Percentiles rank a stretch among this genome's conserved stretches.
These are phyloP conservation scores for Starmerella ratchasimensis DNA, from an alignment of 805 yeast species.

Conservation along the genomic window DNA sequence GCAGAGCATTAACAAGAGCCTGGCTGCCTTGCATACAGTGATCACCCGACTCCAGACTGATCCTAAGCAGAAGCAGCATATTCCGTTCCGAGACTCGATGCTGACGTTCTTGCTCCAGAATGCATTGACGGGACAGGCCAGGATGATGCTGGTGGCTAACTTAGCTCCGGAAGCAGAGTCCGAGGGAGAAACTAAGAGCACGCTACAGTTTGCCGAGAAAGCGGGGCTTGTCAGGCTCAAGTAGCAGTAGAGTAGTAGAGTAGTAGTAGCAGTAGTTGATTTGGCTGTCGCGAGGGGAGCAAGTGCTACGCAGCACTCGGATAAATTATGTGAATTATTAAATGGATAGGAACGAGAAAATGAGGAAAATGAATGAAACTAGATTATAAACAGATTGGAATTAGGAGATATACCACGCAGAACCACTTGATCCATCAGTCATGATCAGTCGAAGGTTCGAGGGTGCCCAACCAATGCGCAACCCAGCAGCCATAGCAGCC, in stretches of 20 bases:
- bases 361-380: too few species aligned
- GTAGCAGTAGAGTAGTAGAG: neutral
- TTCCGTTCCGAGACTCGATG: constrained; percentile 59
- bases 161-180: constrained; percentile 54
- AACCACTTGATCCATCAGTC: too few species aligned
- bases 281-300: too few species aligned
- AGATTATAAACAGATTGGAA: too few species aligned
- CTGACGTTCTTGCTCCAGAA: constrained; percentile 72
- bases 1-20: constrained; percentile 73
- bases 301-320: too few species aligned
- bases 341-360: too few species aligned
- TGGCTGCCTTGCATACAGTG: constrained; percentile 83
- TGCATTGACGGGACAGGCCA: constrained; percentile 73
- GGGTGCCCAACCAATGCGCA: too few species aligned
- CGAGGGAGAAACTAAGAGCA: constrained; percentile 65
- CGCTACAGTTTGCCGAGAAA: constrained; percentile 75
- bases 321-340: too few species aligned
- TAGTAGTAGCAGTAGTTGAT: too few species aligned
- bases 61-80: constrained; percentile 31
- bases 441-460: too few species aligned
- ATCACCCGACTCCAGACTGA: constrained; percentile 48
- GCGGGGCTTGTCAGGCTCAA: constrained; percentile 15
- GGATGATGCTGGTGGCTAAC: constrained; percentile 87
- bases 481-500: too few species aligned
- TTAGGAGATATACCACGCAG: too few species aligned